Evolutionary conservation across 2,329 filamentous ascomycete genomes (phyloP), one percentile per base, ranked within the genome.

Genomic region (Macrophomina phaseolina): DNA sequence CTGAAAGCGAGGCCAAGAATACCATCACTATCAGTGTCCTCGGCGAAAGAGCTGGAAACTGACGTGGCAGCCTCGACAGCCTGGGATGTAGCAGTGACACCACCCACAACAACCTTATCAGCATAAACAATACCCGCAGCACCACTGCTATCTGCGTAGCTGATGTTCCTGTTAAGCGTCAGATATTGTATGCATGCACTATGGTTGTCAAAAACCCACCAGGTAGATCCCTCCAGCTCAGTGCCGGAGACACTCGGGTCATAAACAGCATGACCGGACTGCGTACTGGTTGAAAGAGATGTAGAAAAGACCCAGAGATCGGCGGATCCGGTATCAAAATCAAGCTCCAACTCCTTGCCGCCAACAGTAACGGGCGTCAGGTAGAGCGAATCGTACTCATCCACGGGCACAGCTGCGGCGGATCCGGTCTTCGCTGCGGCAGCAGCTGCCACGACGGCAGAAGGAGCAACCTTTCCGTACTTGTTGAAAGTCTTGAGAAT

Each of bases 291-390:
- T 5, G 85, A 75, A 14, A 89, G 85, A 30, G 88, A 81, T 18
- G 81, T 82, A 0, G 89, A 90, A 77, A 90, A 91, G 48, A 87
- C 90, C 86, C 85, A 95, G 58, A 91, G 85, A 78, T 91, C 89
- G 49, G 88, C 83, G 69, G 82, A 90, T 69, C 83, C 89, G 14
- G 91, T 93, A 70, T 93, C 91, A 68, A 93, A 85, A 74, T 92
- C 89, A 68, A 93, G 76, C 67, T 87, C 84, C 69, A 92, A 75
- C 3, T 80, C 85, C 71, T 89, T 87, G 73, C 84, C 79, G 52
- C 90, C 91, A 69, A 93, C 81, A 2, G 81, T 83, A 55, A 93
- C 86, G 0, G 89, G 87, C 69, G 75, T 80, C 4, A 82, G 75
- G 70, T 82, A 82, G 14, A 72, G 69, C 7, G 71, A 72, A 49